Evolutionary conservation across 345 rosid genomes (phyloP).

Genomic region (Heritiera littoralis): DNA sequence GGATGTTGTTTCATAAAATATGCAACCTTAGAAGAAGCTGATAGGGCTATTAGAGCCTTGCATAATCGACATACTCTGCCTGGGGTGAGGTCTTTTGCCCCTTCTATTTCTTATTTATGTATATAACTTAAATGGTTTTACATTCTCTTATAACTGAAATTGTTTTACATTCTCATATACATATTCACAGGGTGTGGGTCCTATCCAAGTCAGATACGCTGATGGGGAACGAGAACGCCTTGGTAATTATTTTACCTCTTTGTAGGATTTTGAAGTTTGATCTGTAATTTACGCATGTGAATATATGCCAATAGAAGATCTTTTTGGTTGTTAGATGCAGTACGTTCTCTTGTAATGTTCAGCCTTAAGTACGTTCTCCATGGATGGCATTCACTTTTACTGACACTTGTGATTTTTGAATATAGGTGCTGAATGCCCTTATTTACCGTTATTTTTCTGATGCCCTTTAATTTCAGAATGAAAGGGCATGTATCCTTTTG

Average conservation of each 20-base stretch:
- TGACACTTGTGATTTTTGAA: not conserved
- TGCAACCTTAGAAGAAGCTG: slow-evolving; percentile 89
- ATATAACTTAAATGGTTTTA: slow-evolving; percentile 6
- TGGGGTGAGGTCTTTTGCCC: slow-evolving; percentile 62
- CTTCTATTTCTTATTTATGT: not conserved
- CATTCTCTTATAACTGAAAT: slow-evolving; percentile 12
- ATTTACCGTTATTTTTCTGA: not conserved
- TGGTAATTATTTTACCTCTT: slow-evolving; percentile 49
- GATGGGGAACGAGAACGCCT: slow-evolving; percentile 98
- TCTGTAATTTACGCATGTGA: slow-evolving; percentile 1
- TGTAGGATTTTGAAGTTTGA: slow-evolving; percentile 20
- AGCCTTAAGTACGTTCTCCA: not conserved
- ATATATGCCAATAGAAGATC: not conserved
- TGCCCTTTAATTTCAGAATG: not conserved
- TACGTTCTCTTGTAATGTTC: not conserved
- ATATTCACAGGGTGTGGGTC: slow-evolving; percentile 77
- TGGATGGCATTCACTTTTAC: not conserved
- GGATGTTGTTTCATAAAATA: slow-evolving; percentile 99
- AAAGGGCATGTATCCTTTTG: not conserved
- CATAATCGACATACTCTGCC: slow-evolving; percentile 90
- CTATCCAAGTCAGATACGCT: slow-evolving; percentile 97
- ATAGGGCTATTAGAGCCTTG: slow-evolving; percentile 93
- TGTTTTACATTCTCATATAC: slow-evolving; percentile 22
- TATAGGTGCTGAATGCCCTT: not conserved
- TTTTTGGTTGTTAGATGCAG: not conserved